Evolutionary conservation across 1,284 basidiomycete species (phyloP).

Genomic region (Ceratobasidium sp.): DNA sequence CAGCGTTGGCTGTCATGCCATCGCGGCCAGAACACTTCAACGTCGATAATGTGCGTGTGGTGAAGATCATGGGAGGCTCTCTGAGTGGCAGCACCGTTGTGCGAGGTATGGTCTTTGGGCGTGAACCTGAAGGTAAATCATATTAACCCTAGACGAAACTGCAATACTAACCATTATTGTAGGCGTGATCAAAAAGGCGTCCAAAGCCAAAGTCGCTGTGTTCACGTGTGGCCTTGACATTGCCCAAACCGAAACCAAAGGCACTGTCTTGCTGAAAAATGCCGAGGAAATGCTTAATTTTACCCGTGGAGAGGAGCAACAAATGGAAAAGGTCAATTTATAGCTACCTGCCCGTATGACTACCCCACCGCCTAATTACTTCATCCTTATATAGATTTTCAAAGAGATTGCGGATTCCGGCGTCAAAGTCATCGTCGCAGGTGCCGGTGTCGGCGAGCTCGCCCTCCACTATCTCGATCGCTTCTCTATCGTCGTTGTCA

Average conservation of each 20-base stretch:
- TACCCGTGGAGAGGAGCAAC: conserved; percentile 94
- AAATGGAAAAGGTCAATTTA: conserved; percentile 86
- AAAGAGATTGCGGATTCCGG: conserved; percentile 98
- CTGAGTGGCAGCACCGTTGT: conserved; percentile 89
- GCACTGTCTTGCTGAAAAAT: conserved; percentile 96
- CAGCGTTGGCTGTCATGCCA: conserved; percentile 92
- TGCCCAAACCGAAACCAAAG: conserved; percentile 98
- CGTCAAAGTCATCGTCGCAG: conserved; percentile 94
- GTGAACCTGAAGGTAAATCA: conserved; percentile 88
- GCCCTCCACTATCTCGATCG: conserved; percentile 98
- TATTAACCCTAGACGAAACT: background rate
- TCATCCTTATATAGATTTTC: conserved; percentile 76
- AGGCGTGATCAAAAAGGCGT: conserved; percentile 86
- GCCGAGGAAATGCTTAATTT: conserved; percentile 98
- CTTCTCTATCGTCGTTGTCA: conserved; percentile 93
- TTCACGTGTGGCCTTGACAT: conserved; percentile 95
- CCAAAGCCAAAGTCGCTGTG: conserved; percentile 90
- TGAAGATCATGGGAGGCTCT: conserved; percentile 98
- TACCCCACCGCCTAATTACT: background rate
- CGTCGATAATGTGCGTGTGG: conserved; percentile 97
- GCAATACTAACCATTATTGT: background rate
- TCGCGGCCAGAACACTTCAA: conserved; percentile 91
- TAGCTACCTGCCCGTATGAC: background rate
- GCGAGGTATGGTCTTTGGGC: conserved; percentile 97
- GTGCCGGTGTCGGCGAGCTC: conserved; percentile 93